phyloP scores from a whole-genome alignment of 768 basidiomycete species.

The Fibroporia radiculosa region DNA sequence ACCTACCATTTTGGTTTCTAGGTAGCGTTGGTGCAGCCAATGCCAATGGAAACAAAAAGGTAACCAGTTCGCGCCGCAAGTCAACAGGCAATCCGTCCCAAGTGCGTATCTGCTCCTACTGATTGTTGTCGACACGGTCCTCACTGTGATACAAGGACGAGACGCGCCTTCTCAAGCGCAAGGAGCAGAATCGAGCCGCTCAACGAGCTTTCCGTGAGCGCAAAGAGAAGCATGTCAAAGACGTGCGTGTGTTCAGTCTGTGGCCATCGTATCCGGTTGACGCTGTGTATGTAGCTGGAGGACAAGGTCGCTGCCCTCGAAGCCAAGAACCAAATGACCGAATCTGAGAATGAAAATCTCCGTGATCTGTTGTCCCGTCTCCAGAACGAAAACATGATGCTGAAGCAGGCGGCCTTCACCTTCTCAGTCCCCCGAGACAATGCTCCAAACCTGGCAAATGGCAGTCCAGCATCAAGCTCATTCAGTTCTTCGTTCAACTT shows the following conservation, averaged over 20 bases:
- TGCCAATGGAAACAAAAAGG: constrained; percentile 7
- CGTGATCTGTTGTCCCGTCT: constrained; percentile 78
- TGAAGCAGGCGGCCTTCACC: constrained; percentile 80
- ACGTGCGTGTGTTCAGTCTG: constrained; percentile 48
- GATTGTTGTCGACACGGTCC: not conserved
- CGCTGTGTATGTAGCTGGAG: constrained; percentile 54
- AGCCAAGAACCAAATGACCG: constrained; percentile 64
- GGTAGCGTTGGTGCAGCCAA: too few species aligned
- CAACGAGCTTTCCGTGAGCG: constrained; percentile 96
- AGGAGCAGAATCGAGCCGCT: constrained; percentile 95
- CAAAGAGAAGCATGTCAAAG: constrained; percentile 95
- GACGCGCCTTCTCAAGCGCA: constrained; percentile 72
- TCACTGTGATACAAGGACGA: constrained; percentile 45
- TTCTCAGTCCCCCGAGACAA: constrained; percentile 59
- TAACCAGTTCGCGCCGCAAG: constrained; percentile 15
- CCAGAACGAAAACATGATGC: constrained; percentile 77
- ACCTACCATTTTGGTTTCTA: too few species aligned
- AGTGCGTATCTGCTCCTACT: constrained; percentile 4
- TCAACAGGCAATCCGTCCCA: constrained; percentile 14
- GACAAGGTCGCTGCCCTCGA: constrained; percentile 86
- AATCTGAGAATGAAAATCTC: constrained; percentile 81
- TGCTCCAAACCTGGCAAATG: constrained; percentile 15
- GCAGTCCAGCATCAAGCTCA: constrained; percentile 7
- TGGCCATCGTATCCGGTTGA: constrained; percentile 3
- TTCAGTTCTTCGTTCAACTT: constrained; percentile 16